A percentile compares a stretch with the other conserved stretches of the same genome.
These are phyloP conservation scores for Aspergillus cristatus DNA, from an alignment of 495 filamentous ascomycete species.

Conservation along the genomic window DNA sequence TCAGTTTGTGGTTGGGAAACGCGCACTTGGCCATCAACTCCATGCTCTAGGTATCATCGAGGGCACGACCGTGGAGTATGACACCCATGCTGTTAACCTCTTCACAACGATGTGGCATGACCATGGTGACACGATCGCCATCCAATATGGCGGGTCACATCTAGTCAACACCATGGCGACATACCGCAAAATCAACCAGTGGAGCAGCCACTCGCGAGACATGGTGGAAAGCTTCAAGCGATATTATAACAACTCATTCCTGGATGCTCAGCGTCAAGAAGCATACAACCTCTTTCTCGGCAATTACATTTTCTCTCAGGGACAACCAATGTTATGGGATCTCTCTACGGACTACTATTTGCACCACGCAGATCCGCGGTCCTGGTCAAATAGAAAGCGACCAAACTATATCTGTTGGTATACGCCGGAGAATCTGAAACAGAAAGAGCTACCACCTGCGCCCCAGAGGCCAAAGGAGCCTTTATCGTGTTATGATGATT, in stretches of 20 bases:
- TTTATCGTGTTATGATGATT: slow-evolving; percentile 75
- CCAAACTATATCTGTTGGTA: slow-evolving; percentile 80
- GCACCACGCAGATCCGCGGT: slow-evolving; percentile 75
- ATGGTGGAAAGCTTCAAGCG: slow-evolving; percentile 99
- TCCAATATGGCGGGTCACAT: slow-evolving; percentile 96
- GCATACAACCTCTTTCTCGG: slow-evolving; percentile 97
- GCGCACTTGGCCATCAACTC: slow-evolving; percentile 84
- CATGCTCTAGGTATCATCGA: slow-evolving; percentile 85
- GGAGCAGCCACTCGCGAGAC: slow-evolving; percentile 93
- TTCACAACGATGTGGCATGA: slow-evolving; percentile 96
- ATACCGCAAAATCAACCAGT: slow-evolving; percentile 96
- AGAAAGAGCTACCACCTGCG: slow-evolving; percentile 46
- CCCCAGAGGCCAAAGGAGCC: slow-evolving; percentile 41
- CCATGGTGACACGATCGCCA: slow-evolving; percentile 93
- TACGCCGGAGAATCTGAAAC: slow-evolving; percentile 64
- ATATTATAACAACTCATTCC: slow-evolving; percentile 98
- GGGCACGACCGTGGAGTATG: slow-evolving; percentile 73
- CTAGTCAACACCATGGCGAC: slow-evolving; percentile 99
- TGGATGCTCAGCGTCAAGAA: slow-evolving; percentile 92
- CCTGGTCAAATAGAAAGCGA: slow-evolving; percentile 54
- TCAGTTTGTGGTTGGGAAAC: slow-evolving; percentile 96
- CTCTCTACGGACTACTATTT: slow-evolving; percentile 93
- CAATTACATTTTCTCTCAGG: slow-evolving; percentile 86
- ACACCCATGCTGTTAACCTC: slow-evolving; percentile 88
- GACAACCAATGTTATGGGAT: slow-evolving; percentile 96